Evolutionary conservation across 163 green algal species (phyloP), one percentile per base, ranked within the genome.

Genomic region (Prototheca wickerhamii): DNA sequence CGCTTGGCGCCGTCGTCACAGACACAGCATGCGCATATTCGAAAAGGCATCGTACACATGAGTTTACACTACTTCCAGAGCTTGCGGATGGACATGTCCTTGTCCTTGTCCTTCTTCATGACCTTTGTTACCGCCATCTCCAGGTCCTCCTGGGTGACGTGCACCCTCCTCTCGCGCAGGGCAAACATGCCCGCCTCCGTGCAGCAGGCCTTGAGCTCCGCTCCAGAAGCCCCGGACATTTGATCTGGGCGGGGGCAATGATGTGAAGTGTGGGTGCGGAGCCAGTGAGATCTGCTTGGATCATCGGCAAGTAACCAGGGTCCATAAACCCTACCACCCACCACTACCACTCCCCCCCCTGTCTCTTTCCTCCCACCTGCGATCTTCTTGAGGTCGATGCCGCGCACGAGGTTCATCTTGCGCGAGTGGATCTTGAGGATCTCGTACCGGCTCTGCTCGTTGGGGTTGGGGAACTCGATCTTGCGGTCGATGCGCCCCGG

Each of bases 121-220:
- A 93, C 93, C 88, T 99, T 99, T 31, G 82, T 77, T 29, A 97
- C 93, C 6, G 93, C 87, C 93, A 98, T 98, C 78, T 99, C 94
- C 79, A 99, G 98, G 74, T 99, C 94, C 73, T 99, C 94, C 70
- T 91, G 91, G 15, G 93, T 99, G 28, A 99, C 94, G 75, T 99
- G 94, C 65, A 98, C 89, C 4, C 94, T 75, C 7, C 94, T 75
- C 75, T 99, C 94, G 0, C 94, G 77, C 70, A 99, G 79, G 23
- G 94, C 94, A 86, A 97, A 99, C 94, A 99, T 99, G 72, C 94
- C 94, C 20, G 94, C 92, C 78, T 99, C 94, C 28, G 94, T 99
- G 81, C 94, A 99, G 77, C 80, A 87, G 3, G 88, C 93, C 85
- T 99, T 98, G 37, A 96, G 71, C 84, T 99, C 93, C 26, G 93